A percentile compares a stretch with the other conserved stretches of the same genome.
These are phyloP conservation scores for Mangifera indica DNA, from an alignment of 345 rosid genomes.

Conservation along the genomic window DNA sequence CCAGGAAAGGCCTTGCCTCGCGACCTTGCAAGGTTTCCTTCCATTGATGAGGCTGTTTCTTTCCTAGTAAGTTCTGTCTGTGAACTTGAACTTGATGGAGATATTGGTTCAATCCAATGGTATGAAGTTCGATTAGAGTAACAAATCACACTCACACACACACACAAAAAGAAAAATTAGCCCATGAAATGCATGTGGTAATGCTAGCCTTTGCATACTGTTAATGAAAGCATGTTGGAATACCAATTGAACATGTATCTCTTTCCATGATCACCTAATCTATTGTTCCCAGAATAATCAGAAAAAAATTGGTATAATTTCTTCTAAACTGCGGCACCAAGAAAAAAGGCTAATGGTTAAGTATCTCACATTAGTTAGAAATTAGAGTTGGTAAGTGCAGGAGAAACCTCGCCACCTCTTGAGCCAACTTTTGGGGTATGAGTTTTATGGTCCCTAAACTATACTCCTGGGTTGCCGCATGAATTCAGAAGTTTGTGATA, in stretches of 20 bases:
- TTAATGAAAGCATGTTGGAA: background rate
- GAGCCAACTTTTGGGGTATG: too few relatives aligned
- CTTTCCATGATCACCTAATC: background rate
- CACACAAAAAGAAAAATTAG: background rate
- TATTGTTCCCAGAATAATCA: too few relatives aligned
- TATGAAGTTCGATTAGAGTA: conserved; percentile 75
- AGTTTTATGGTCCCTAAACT: too few relatives aligned
- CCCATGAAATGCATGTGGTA: background rate
- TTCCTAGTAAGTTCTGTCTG: conserved; percentile 67
- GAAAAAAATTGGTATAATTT: too few relatives aligned
- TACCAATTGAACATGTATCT: background rate
- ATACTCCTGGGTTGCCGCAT: too few relatives aligned
- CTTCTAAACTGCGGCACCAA: too few relatives aligned
- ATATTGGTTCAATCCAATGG: conserved; percentile 83
- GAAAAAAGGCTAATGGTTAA: too few relatives aligned
- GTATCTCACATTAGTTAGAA: too few relatives aligned
- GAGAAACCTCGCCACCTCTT: too few relatives aligned
- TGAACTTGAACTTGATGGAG: conserved; percentile 80
- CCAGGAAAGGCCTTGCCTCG: conserved; percentile 61
- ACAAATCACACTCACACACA: too few relatives aligned
- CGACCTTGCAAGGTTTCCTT: conserved; percentile 68
- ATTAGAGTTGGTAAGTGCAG: too few relatives aligned
- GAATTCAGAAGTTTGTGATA: background rate
- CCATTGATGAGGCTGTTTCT: conserved; percentile 65
- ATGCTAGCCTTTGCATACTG: background rate